A percentile compares a stretch with the other conserved stretches of the same genome.
Conservation (phyloP, 2,329 filamentous ascomycete genomes). For the Colletotrichum musae region DNA sequence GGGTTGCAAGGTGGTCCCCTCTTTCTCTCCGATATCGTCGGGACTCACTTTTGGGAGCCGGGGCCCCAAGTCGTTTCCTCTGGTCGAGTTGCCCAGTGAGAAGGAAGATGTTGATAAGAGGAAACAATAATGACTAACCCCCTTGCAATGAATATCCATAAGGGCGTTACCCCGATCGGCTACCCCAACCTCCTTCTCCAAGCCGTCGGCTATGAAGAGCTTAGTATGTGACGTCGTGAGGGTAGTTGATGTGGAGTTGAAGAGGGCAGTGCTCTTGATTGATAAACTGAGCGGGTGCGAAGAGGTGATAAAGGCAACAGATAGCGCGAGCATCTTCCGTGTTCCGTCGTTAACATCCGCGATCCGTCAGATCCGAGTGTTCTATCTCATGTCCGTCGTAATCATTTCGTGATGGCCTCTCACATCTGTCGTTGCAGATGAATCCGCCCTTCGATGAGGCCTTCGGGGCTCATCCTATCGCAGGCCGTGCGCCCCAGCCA, state of each 20-base stretch:
- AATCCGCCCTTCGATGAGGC: background rate
- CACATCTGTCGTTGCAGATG: background rate
- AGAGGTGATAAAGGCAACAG: background rate
- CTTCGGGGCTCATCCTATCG: background rate
- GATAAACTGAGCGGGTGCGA: background rate
- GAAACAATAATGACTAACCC: constrained; percentile 2
- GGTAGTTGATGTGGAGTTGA: constrained; percentile 16
- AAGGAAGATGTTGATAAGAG: constrained; percentile 16
- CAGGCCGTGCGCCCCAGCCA: background rate
- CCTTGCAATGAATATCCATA: no score
- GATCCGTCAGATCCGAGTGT: constrained; percentile 18
- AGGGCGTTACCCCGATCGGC: constrained; percentile 7
- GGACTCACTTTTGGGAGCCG: constrained; percentile 20
- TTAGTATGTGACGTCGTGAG: background rate
- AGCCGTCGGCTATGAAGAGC: background rate
- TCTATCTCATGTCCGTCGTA: constrained; percentile 8
- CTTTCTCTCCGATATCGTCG: constrained; percentile 36
- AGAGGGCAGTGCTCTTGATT: constrained; percentile 15
- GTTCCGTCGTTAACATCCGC: constrained; percentile 24
- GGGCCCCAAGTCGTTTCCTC: background rate
- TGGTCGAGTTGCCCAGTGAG: constrained; percentile 1
- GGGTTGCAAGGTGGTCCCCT: background rate
- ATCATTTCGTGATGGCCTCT: constrained; percentile 1
- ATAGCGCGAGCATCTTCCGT: background rate
- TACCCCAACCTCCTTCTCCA: background rate